phyloP scores from a whole-genome alignment of 2,329 filamentous ascomycete genomes.

The Fonsecaea pedrosoi region DNA sequence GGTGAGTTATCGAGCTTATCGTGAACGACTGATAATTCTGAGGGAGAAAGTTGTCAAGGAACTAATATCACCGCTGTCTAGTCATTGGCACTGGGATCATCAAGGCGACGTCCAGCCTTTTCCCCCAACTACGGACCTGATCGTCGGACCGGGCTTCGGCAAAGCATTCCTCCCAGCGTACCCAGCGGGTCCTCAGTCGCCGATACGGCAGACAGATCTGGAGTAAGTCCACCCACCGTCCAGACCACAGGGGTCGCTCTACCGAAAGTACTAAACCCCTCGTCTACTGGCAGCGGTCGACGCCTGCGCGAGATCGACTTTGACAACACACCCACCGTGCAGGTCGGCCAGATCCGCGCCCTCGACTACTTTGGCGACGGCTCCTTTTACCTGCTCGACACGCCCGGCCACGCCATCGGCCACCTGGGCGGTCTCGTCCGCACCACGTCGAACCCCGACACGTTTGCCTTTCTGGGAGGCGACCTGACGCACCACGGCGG shows the following conservation, averaged over 20 bases:
- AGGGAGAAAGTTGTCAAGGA: no score
- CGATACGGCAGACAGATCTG: slow-evolving; percentile 48
- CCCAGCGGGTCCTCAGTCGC: slow-evolving; percentile 49
- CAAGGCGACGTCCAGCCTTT: slow-evolving; percentile 54
- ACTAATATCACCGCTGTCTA: slow-evolving; percentile 25
- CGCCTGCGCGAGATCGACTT: slow-evolving; percentile 35
- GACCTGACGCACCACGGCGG: slow-evolving; percentile 55
- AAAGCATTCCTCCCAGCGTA: slow-evolving; percentile 55
- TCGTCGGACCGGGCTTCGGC: slow-evolving; percentile 62
- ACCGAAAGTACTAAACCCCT: no score
- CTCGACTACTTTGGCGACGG: slow-evolving; percentile 50
- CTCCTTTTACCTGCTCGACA: slow-evolving; percentile 44
- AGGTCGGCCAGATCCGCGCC: slow-evolving; percentile 48
- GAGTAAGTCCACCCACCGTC: background rate
- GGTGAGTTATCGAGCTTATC: background rate
- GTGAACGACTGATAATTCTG: background rate
- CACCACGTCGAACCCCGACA: slow-evolving; percentile 47
- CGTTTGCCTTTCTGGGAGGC: slow-evolving; percentile 59
- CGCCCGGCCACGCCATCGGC: slow-evolving; percentile 57
- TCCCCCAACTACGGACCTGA: slow-evolving; percentile 52
- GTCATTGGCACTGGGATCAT: slow-evolving; percentile 33
- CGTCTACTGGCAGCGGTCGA: slow-evolving; percentile 2
- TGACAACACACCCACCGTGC: slow-evolving; percentile 37
- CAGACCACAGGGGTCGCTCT: background rate
- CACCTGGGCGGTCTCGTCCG: slow-evolving; percentile 60